These are phyloP conservation scores for Hemileccinum rubropunctum DNA, from an alignment of 768 basidiomycete genomes.

Conservation along the genomic window DNA sequence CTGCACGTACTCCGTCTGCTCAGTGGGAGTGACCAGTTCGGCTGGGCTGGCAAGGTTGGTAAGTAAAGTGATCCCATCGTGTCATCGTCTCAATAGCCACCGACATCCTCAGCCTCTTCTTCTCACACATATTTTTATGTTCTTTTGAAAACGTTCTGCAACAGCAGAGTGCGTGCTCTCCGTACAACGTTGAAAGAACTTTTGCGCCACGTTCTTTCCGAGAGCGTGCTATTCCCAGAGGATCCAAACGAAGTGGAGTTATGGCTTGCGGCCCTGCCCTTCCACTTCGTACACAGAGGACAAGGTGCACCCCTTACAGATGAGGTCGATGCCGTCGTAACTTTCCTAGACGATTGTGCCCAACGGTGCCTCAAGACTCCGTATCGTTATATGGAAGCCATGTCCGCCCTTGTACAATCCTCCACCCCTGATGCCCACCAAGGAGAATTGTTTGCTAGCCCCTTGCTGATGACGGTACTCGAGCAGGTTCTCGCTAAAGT, in stretches of 20 bases:
- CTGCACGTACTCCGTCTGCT: slow-evolving; percentile 76
- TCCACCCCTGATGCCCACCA: slow-evolving; percentile 9
- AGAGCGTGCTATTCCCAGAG: slow-evolving; percentile 79
- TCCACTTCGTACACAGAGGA: slow-evolving; percentile 30
- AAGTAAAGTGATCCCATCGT: slow-evolving; percentile 19
- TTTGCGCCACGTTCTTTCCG: slow-evolving; percentile 60
- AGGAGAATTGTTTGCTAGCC: slow-evolving; percentile 53
- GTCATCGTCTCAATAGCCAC: neutral
- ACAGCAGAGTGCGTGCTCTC: slow-evolving; percentile 49
- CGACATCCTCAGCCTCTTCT: slow-evolving; percentile 34
- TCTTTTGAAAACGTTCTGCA: slow-evolving; percentile 63
- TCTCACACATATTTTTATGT: slow-evolving; percentile 68
- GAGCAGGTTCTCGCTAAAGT: slow-evolving; percentile 76
- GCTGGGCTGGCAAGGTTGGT: slow-evolving; percentile 76
- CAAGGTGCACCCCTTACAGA: slow-evolving; percentile 43
- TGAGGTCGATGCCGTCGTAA: slow-evolving; percentile 54
- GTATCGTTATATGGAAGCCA: slow-evolving; percentile 80
- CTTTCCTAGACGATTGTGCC: slow-evolving; percentile 84
- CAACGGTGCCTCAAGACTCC: slow-evolving; percentile 80
- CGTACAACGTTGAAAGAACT: slow-evolving; percentile 51
- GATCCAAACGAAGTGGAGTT: slow-evolving; percentile 64
- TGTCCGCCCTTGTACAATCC: slow-evolving; percentile 36
- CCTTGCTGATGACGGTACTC: slow-evolving; percentile 74
- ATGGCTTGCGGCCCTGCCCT: slow-evolving; percentile 72
- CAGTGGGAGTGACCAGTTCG: slow-evolving; percentile 75